Base-by-base conservation (phyloP, 257 asterid species). In the Solanum virginianum region DNA sequence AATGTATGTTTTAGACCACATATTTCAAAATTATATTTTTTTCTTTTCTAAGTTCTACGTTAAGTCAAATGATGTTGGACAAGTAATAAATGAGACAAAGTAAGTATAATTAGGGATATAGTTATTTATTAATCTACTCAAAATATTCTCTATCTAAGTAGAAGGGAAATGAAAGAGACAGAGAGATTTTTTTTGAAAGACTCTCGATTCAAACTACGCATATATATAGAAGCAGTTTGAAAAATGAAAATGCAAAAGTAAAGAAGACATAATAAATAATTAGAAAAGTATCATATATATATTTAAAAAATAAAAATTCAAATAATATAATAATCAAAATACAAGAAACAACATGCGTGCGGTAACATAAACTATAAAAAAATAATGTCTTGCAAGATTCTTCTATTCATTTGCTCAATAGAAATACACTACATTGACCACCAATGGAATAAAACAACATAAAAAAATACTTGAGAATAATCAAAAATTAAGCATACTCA, bases 161-260 rank as follows among this genome's bases (percentile, higher is more conserved):
- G 29, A 59, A 57, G 26, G 29, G 7, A 59, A 59, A 59, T 59
- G 10, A 59, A 59, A 59, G 29, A 9, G 66, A 4, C 8, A 8
- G 4, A n/a, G 4, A 22, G 5, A 4, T 22, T 10, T 8, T 7
- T 60, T 22, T 0, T 7, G 16, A n/a, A 60, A 22, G 4, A 62
- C 36, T 62, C 7, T 62, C 10, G 8, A 0, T 2, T 62, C 36
- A 60, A 60, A 0, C 5, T n/a, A 60, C 22, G 8, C 8, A 32
- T 32, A 32, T 32, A 60, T 60, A 60, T 22, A 4, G 10, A 60
- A 60, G 0, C 8, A 60, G 0, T 60, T 59, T n/a, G 7, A 4
- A 0, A n/a, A 60, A 32, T 0, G 0, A 0, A 10, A 4, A 8
- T 0, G 1, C 10, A 59, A 1, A 59, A 9, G 9, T 1, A 59